Conservation (phyloP, 371 early-diverging fungal genomes). For the Conidiobolus incongruus region DNA sequence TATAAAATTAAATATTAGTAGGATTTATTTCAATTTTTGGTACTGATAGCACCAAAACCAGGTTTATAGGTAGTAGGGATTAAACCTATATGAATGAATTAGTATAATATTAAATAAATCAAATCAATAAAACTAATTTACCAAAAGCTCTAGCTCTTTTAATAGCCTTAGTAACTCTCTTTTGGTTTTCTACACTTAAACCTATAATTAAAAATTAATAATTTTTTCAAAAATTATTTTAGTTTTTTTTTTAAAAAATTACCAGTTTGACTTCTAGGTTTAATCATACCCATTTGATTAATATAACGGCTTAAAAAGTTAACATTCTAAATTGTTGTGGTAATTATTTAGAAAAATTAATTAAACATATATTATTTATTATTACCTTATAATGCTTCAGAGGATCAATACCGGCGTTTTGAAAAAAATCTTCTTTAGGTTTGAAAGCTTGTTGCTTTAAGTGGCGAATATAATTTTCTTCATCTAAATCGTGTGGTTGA, state of each 20-base stretch:
- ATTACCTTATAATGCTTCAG: neutral
- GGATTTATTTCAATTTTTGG: no score
- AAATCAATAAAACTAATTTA: neutral
- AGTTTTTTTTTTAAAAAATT: neutral
- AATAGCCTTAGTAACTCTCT: constrained; percentile 53
- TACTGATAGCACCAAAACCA: no score
- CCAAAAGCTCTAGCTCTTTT: constrained; percentile 70
- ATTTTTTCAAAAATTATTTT: no score
- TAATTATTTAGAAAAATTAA: no score
- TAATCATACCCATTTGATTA: constrained; percentile 57
- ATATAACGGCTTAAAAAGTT: constrained; percentile 41
- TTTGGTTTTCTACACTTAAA: constrained; percentile 50
- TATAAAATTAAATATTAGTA: no score
- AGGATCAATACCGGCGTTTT: neutral
- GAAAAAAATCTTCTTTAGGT: neutral
- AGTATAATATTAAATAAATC: no score
- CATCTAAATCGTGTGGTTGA: constrained; percentile 1
- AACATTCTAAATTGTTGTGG: no score
- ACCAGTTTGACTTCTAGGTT: constrained; percentile 48
- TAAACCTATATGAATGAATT: neutral
- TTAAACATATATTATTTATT: no score
- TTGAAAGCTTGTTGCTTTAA: neutral
- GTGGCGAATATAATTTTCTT: neutral
- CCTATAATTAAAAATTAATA: no score
- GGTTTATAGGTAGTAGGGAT: neutral